Evolutionary conservation across 2,329 filamentous ascomycete species (phyloP).

Genomic region (Raffaelea ambrosiae): DNA sequence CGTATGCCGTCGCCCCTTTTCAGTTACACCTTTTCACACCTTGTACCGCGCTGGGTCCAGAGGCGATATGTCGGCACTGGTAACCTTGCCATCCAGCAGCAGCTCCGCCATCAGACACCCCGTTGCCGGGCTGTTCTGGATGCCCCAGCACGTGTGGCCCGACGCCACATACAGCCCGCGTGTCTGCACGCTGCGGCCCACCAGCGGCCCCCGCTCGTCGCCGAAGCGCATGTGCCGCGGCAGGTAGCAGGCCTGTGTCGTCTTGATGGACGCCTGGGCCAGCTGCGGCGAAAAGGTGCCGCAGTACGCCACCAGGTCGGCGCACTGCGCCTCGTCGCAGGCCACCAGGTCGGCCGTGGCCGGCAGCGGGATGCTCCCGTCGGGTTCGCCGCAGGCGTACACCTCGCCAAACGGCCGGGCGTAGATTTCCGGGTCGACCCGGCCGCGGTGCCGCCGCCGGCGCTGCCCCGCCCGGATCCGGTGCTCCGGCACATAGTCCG

Average conservation of each 20-base stretch:
- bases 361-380: slow-evolving; percentile 66
- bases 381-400: slow-evolving; percentile 88
- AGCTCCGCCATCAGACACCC: slow-evolving; percentile 74
- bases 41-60: slow-evolving; percentile 61
- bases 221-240: slow-evolving; percentile 62
- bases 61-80: slow-evolving; percentile 56
- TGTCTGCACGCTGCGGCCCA: slow-evolving; percentile 61
- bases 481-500: slow-evolving; percentile 49
- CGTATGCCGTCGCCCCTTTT: too few species aligned
- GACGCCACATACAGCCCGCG: slow-evolving; percentile 73
- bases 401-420: slow-evolving; percentile 81
- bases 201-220: slow-evolving; percentile 58
- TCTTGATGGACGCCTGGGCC: slow-evolving; percentile 58
- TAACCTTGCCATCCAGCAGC: slow-evolving; percentile 63
- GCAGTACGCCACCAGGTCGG: slow-evolving; percentile 79
- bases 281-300: slow-evolving; percentile 57
- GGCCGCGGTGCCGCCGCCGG: slow-evolving; percentile 46
- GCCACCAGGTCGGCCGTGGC: slow-evolving; percentile 65
- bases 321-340: slow-evolving; percentile 67
- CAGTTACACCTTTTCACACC: slow-evolving; percentile 29
- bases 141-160: slow-evolving; percentile 96
- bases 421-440: slow-evolving; percentile 86
- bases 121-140: slow-evolving; percentile 89
- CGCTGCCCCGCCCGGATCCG: slow-evolving; percentile 37
- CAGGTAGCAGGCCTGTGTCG: slow-evolving; percentile 86